Base-by-base conservation (phyloP, 208 protist species). In the Wallacemonas sp. region DNA sequence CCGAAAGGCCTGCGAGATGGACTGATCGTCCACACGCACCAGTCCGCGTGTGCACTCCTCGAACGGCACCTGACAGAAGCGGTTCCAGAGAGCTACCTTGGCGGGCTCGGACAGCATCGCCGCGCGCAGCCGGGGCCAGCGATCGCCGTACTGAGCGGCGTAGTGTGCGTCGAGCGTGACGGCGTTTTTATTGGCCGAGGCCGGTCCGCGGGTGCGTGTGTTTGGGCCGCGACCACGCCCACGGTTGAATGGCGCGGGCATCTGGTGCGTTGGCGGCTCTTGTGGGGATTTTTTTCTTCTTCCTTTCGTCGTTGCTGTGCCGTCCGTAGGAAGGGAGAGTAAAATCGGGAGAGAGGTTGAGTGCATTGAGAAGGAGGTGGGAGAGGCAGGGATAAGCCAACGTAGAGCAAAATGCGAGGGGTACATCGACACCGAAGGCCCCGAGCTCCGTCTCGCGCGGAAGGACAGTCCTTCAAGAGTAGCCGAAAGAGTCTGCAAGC, bases 71-170 rank as follows among this genome's bases (percentile, higher is more conserved):
- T 88, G 82, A 36, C 74, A 90, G 66, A 85, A 95, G 28, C 84
- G 79, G 68, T 95, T 95, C 76, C 82, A 93, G 65, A 95, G 65
- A 4, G 79, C 84, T 11, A 89, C 78, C 72, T 92, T 92, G 32
- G 39, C 33, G 4, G 81, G 62, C n/a, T 67, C 25, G 20, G 29
- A 33, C 10, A 63, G 38, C 85, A 95, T 76, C 5, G 86, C 75
- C 16, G 75, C 67, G 22, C 76, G 64, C 31, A 95, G 76, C 14
- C 54, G 39, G 18, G 84, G 82, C 87, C 90, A 95, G 22, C 90
- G 86, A 16, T 81, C 72, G 49, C 86, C 90, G 61, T 93, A 95
- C 46, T 85, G 39, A 11, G 68, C 62, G 38, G 68, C 48, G 79
- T 87, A 95, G 73, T 81, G 93, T 39, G 82, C 76, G 4, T 95